Evolutionary conservation across 345 rosid species (phyloP).

Genomic region (Boechera stricta): DNA sequence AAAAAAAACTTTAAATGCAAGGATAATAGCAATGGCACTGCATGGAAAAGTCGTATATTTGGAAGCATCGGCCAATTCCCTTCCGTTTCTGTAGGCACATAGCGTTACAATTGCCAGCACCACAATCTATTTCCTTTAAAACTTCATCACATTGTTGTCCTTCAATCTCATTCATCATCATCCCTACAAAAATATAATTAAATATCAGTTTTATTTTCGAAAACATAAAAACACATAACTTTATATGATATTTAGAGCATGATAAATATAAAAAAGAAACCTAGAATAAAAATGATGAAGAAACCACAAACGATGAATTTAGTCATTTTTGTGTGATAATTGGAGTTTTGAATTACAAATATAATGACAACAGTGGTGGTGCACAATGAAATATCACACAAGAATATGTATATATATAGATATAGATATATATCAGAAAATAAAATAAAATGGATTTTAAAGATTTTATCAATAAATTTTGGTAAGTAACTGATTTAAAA

Average conservation of each 20-base stretch:
- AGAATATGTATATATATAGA: no score
- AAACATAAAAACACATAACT: neutral
- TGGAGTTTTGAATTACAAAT: neutral
- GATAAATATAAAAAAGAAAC: neutral
- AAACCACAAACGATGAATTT: neutral
- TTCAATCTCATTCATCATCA: neutral
- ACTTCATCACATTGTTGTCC: neutral
- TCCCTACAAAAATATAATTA: neutral
- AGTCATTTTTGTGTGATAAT: neutral
- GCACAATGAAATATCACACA: no score
- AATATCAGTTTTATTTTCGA: neutral
- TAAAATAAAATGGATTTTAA: no score
- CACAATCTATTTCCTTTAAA: neutral
- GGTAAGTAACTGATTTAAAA: no score
- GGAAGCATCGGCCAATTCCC: neutral
- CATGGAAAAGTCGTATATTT: no score
- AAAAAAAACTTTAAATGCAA: neutral
- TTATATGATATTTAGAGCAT: neutral
- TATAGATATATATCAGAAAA: no score
- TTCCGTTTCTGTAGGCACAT: neutral
- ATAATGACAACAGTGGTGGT: neutral
- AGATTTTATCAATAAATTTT: no score
- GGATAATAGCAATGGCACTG: neutral
- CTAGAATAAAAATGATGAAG: neutral
- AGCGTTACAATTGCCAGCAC: neutral